These are phyloP conservation scores for Phytophthora sojae DNA, from an alignment of 352 stramenopile genomes.

Conservation along the genomic window DNA sequence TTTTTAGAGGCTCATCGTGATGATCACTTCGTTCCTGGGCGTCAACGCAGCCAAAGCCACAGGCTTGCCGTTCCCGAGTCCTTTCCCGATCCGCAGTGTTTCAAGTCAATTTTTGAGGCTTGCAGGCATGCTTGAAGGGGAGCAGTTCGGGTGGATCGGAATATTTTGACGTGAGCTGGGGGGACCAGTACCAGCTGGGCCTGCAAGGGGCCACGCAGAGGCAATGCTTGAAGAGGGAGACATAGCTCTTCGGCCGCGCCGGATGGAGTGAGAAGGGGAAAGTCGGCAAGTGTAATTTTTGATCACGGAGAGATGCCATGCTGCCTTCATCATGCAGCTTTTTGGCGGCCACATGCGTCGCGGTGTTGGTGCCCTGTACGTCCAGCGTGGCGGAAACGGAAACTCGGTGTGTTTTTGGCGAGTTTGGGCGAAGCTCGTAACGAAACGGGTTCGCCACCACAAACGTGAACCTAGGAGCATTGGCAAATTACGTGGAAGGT, in stretches of 20 bases:
- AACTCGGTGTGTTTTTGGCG: slow-evolving; percentile 2
- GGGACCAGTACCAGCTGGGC: slow-evolving; percentile 11
- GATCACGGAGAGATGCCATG: slow-evolving; percentile 16
- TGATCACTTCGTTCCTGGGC: neutral
- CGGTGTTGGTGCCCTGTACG: slow-evolving; percentile 3
- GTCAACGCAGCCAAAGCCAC: neutral
- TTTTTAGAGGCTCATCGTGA: too few relatives aligned
- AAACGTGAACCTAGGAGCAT: neutral
- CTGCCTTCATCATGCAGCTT: neutral
- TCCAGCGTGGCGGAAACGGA: neutral
- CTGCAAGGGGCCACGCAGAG: neutral
- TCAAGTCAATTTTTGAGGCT: slow-evolving; percentile 17
- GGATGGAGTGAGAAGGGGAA: slow-evolving; percentile 26
- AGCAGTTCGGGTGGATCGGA: slow-evolving; percentile 19
- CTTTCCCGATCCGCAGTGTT: slow-evolving; percentile 5
- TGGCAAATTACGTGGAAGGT: neutral
- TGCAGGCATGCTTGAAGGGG: neutral
- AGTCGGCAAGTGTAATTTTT: slow-evolving; percentile 15
- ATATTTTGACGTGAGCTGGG: slow-evolving; percentile 26
- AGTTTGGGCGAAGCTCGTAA: neutral
- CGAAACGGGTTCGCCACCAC: slow-evolving; percentile 13
- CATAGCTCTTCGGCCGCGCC: slow-evolving; percentile 2
- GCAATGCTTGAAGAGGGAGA: slow-evolving; percentile 20
- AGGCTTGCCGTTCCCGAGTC: slow-evolving; percentile 2
- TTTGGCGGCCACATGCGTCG: neutral